phyloP scores from a whole-genome alignment of 148 eudicot genomes.

The Arbutus unedo region DNA sequence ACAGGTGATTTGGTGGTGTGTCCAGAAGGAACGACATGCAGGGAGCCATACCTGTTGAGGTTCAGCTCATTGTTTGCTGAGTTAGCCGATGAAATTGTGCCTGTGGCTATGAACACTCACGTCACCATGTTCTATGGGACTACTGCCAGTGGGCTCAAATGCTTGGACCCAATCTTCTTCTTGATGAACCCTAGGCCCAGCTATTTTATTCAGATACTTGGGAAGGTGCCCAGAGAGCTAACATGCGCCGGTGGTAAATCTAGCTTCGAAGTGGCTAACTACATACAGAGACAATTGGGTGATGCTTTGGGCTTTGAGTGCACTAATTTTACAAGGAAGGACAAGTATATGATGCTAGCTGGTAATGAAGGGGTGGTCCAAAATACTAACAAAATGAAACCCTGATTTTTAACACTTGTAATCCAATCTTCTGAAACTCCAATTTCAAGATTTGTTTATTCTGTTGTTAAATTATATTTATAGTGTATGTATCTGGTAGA shows the following conservation, averaged over 20 bases:
- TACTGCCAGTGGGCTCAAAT: conserved; percentile 80
- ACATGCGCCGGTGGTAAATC: conserved; percentile 44
- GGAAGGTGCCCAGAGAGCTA: conserved; percentile 33
- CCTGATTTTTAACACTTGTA: neutral
- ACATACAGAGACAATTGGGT: conserved; percentile 61
- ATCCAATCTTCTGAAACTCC: neutral
- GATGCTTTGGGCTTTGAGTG: conserved; percentile 76
- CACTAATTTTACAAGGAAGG: conserved; percentile 62
- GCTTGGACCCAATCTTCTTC: conserved; percentile 82
- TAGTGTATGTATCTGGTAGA: neutral
- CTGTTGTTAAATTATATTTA: neutral
- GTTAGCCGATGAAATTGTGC: conserved; percentile 68
- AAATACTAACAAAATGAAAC: conserved; percentile 15
- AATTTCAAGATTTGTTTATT: conserved; percentile 5
- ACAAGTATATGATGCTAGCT: conserved; percentile 83
- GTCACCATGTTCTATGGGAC: conserved; percentile 92
- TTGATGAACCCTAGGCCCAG: conserved; percentile 80
- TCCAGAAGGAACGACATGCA: conserved; percentile 89
- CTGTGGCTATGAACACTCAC: conserved; percentile 64
- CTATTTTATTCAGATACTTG: conserved; percentile 49
- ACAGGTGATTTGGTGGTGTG: conserved; percentile 71
- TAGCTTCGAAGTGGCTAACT: conserved; percentile 74
- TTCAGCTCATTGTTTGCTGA: conserved; percentile 88
- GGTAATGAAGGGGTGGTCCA: conserved; percentile 66
- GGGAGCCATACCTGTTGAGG: conserved; percentile 77